Conservation (phyloP, 164 flowering plant species). For the Hamamelis virginiana region DNA sequence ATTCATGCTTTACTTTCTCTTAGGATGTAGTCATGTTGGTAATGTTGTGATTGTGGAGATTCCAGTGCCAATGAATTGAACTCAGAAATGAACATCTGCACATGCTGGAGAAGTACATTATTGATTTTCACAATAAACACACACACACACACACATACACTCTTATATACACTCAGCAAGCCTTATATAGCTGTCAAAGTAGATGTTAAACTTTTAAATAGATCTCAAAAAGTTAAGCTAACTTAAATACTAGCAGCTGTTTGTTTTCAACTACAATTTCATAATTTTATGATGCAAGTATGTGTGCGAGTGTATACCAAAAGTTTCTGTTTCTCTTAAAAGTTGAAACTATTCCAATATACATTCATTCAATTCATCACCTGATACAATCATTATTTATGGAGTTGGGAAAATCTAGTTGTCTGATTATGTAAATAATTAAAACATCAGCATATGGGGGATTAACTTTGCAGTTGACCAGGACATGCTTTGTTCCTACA, state of each 20-base stretch:
- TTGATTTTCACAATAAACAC: not conserved
- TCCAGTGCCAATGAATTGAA: not conserved
- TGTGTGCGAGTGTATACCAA: not conserved
- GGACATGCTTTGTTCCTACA: no score
- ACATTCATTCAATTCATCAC: not conserved
- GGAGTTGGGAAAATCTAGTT: not conserved
- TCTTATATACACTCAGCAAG: no score
- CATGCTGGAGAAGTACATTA: not conserved
- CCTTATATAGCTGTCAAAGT: not conserved
- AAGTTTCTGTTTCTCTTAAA: not conserved
- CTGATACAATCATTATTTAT: not conserved
- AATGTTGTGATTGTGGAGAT: not conserved
- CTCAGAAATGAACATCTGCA: not conserved
- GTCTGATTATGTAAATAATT: not conserved
- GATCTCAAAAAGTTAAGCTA: not conserved
- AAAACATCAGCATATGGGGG: not conserved
- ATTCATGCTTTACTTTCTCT: not conserved
- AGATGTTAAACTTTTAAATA: no score
- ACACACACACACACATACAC: not conserved
- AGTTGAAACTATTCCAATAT: not conserved
- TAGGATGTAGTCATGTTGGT: not conserved
- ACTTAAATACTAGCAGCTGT: not conserved
- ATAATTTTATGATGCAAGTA: not conserved
- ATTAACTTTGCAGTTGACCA: no score
- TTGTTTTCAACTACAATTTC: not conserved